Conservation (phyloP, 345 rosid species). For the Eucalyptus cloeziana region DNA sequence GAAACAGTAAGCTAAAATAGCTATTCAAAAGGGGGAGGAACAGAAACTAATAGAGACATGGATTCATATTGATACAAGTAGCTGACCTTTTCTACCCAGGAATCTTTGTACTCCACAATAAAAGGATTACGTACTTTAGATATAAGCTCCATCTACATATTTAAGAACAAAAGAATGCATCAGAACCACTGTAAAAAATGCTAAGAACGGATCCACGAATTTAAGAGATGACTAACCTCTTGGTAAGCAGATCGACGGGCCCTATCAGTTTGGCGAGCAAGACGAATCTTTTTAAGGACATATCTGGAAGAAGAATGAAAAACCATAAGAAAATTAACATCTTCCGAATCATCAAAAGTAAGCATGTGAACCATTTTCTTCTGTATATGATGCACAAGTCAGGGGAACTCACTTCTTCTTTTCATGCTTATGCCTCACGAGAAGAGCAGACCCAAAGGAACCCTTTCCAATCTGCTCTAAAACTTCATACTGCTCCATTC, state of each 20-base stretch:
- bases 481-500: conserved; percentile 88
- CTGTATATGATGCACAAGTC: not conserved
- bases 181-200: not conserved
- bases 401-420: conserved; percentile 54
- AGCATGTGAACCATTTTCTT: not conserved
- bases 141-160: conserved; percentile 81
- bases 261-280: conserved; percentile 93
- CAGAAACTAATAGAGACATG: not conserved
- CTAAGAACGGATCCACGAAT: not conserved
- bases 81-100: conserved; percentile 94
- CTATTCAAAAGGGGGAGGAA: not conserved
- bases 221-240: conserved; percentile 37
- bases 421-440: conserved; percentile 94
- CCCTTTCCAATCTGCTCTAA: conserved; percentile 95
- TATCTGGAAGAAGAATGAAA: conserved; percentile 30
- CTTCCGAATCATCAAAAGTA: not conserved
- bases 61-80: not conserved
- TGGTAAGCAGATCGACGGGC: conserved; percentile 91
- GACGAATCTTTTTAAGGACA: conserved; percentile 89
- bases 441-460: conserved; percentile 96
- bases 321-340: not conserved
- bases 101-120: conserved; percentile 94
- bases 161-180: not conserved
- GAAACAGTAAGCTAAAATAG: not conserved
- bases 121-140: conserved; percentile 78